These are phyloP conservation scores for Carallia brachiata DNA, from an alignment of 345 rosid species.

Conservation along the genomic window DNA sequence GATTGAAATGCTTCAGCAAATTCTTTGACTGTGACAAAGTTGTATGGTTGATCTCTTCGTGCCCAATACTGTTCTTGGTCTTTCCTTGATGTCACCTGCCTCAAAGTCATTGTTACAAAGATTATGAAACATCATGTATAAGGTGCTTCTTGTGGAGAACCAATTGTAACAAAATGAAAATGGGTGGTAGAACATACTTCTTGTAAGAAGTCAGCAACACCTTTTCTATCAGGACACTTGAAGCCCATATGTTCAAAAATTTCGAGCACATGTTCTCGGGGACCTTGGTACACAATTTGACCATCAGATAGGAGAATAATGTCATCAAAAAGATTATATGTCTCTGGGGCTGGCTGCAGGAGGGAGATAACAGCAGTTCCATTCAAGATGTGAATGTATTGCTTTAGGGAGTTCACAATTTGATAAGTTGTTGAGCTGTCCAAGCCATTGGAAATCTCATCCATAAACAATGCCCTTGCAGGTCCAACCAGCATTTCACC, in stretches of 20 bases:
- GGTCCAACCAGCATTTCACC: constrained; percentile 83
- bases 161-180: not conserved
- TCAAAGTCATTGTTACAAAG: constrained; percentile 4
- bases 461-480: constrained; percentile 65
- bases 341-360: constrained; percentile 85
- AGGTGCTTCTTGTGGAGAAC: not conserved
- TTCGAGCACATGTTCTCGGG: constrained; percentile 47
- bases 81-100: constrained; percentile 70
- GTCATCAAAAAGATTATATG: constrained; percentile 66
- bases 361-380: constrained; percentile 68
- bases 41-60: constrained; percentile 43
- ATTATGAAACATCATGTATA: not conserved
- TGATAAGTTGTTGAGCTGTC: constrained; percentile 80
- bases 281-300: constrained; percentile 67
- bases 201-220: constrained; percentile 72
- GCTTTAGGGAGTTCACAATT: constrained; percentile 70
- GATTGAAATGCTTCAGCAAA: constrained; percentile 56
- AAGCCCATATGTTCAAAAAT: constrained; percentile 68
- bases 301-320: constrained; percentile 67
- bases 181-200: constrained; percentile 38
- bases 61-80: constrained; percentile 75
- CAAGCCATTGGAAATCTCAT: constrained; percentile 75
- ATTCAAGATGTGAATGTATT: constrained; percentile 58
- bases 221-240: constrained; percentile 75
- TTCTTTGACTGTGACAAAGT: constrained; percentile 42